These are phyloP conservation scores for Trifolium repens DNA, from an alignment of 306 rosid species.

Conservation along the genomic window DNA sequence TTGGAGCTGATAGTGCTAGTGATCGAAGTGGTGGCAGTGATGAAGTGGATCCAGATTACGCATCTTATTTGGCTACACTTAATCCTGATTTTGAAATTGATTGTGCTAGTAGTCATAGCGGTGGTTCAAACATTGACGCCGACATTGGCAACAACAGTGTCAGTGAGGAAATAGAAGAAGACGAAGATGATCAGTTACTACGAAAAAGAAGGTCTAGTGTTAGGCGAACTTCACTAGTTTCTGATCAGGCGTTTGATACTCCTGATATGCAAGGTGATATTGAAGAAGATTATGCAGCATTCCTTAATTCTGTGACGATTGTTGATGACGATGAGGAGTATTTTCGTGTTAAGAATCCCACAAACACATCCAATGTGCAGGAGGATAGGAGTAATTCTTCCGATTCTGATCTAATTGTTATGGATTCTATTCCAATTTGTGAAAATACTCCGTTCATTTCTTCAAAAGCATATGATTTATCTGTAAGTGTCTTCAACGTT, in stretches of 20 bases:
- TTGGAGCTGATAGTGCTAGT: neutral
- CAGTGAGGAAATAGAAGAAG: constrained; percentile 2
- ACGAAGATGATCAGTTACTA: constrained; percentile 41
- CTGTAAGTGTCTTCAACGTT: constrained; percentile 50
- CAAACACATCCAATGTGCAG: neutral
- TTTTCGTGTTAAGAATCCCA: neutral
- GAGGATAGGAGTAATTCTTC: constrained; percentile 41
- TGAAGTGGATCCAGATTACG: constrained; percentile 43
- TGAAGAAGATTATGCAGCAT: constrained; percentile 42
- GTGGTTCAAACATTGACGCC: neutral
- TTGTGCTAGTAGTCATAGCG: neutral
- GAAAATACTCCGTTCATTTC: constrained; percentile 44
- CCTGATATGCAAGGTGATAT: neutral
- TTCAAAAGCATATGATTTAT: constrained; percentile 35
- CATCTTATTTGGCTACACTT: constrained; percentile 28
- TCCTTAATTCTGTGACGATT: constrained; percentile 25
- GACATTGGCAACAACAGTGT: neutral
- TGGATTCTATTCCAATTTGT: constrained; percentile 44
- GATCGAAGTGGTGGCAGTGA: neutral
- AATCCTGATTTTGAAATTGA: neutral
- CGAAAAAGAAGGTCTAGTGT: neutral
- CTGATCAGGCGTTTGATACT: constrained; percentile 9
- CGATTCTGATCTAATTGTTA: constrained; percentile 48
- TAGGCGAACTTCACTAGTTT: neutral
- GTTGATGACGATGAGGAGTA: constrained; percentile 33